Percentiles rank a stretch among this genome's conserved stretches.
phyloP scores from a whole-genome alignment of 306 rosid species.

The Myrica gale region DNA sequence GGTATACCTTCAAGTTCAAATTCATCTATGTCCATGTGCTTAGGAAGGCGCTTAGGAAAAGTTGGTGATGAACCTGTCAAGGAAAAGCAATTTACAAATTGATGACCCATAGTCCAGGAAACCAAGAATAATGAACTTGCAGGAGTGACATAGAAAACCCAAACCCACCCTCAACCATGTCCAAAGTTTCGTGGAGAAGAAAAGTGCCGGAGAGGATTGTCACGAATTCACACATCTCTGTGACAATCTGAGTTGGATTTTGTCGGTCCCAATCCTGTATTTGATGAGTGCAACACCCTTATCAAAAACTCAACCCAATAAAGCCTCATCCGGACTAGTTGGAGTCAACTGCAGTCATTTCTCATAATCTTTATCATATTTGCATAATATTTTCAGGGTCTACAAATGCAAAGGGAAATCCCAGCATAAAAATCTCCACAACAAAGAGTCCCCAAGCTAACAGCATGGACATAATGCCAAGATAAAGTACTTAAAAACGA shows the following conservation, averaged over 20 bases:
- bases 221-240: conserved; percentile 96
- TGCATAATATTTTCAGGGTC: not conserved
- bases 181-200: conserved; percentile 97
- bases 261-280: conserved; percentile 98
- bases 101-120: not conserved
- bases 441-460: not conserved
- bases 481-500: not conserved
- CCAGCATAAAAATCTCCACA: not conserved
- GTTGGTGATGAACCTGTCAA: conserved; percentile 50
- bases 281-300: conserved; percentile 24
- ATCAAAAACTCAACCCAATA: no score
- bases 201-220: conserved; percentile 97
- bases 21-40: conserved; percentile 75
- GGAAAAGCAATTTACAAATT: conserved; percentile 11
- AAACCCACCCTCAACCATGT: conserved; percentile 75
- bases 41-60: conserved; percentile 50
- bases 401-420: not conserved
- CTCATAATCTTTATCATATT: not conserved
- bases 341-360: no score
- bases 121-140: not conserved
- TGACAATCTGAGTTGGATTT: conserved; percentile 94
- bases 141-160: not conserved
- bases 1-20: conserved; percentile 71
- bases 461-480: not conserved
- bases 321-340: no score